phyloP scores from a whole-genome alignment of 2,329 filamentous ascomycete species.

The Cordyceps cicadae region DNA sequence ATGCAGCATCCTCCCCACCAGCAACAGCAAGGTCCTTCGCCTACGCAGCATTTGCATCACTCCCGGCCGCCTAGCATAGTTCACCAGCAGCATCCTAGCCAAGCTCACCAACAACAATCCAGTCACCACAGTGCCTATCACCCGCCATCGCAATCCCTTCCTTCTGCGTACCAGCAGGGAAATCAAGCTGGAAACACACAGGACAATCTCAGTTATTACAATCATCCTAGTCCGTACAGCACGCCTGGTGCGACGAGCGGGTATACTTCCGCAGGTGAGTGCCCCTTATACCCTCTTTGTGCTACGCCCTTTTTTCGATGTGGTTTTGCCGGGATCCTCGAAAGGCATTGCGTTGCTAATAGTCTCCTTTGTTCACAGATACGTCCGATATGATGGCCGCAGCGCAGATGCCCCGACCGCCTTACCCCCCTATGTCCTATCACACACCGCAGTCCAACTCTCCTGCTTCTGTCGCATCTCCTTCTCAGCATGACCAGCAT shows the following conservation, averaged over 20 bases:
- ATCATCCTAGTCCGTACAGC: slow-evolving; percentile 75
- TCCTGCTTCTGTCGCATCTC: slow-evolving; percentile 84
- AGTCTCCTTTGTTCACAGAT: slow-evolving; percentile 29
- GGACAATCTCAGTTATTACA: slow-evolving; percentile 63
- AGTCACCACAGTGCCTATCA: slow-evolving; percentile 57
- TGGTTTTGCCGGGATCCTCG: too few relatives aligned
- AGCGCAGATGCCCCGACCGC: slow-evolving; percentile 60
- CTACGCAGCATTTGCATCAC: slow-evolving; percentile 59
- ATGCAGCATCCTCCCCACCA: slow-evolving; percentile 72
- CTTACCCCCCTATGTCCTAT: slow-evolving; percentile 82
- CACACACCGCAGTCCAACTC: slow-evolving; percentile 94
- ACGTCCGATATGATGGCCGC: slow-evolving; percentile 61
- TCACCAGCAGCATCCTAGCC: slow-evolving; percentile 63
- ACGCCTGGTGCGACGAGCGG: slow-evolving; percentile 72
- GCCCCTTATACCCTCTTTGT: not conserved
- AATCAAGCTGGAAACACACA: slow-evolving; percentile 54
- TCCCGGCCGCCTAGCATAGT: slow-evolving; percentile 64
- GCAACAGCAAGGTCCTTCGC: slow-evolving; percentile 58
- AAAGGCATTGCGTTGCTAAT: not conserved
- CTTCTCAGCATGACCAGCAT: slow-evolving; percentile 82
- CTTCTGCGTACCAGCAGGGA: slow-evolving; percentile 61
- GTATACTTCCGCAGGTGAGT: slow-evolving; percentile 80
- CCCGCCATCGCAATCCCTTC: slow-evolving; percentile 55
- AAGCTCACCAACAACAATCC: slow-evolving; percentile 46
- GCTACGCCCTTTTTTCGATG: not conserved